Percentiles rank a stretch among this genome's conserved stretches.
phyloP scores from a whole-genome alignment of 2,329 filamentous ascomycete species.

The Xylaria digitata region DNA sequence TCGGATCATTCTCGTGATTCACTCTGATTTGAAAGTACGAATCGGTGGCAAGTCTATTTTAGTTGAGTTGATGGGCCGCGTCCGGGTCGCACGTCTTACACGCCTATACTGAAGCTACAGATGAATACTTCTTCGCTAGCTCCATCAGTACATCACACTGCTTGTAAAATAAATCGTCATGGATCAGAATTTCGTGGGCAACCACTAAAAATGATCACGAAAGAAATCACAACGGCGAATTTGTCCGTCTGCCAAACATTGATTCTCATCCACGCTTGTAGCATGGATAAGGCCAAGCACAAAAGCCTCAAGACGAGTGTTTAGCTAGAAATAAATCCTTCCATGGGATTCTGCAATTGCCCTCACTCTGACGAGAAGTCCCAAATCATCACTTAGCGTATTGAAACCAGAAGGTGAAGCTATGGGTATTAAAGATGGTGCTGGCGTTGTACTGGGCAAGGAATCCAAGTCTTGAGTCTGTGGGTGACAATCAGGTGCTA shows the following conservation, averaged over 20 bases:
- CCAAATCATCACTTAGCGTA: not conserved
- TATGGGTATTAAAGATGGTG: not conserved
- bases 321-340: conserved; percentile 15
- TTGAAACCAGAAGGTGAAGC: not conserved
- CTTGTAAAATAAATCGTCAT: no score
- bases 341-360: conserved; percentile 5
- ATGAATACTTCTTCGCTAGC: no score
- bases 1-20: no score
- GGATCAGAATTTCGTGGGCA: no score
- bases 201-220: no score
- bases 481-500: not conserved
- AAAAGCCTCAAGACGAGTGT: not conserved
- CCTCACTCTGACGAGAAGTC: conserved; percentile 9
- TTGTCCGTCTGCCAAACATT: not conserved
- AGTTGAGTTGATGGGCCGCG: no score
- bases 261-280: not conserved
- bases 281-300: not conserved
- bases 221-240: no score
- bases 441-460: not conserved
- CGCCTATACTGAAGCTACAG: no score
- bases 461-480: not conserved
- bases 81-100: no score
- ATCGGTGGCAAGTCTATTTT: no score
- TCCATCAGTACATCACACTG: no score
- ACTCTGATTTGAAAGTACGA: no score